Evolutionary conservation across 2,329 filamentous ascomycete genomes (phyloP).

Genomic region (Aspergillus tamarii): DNA sequence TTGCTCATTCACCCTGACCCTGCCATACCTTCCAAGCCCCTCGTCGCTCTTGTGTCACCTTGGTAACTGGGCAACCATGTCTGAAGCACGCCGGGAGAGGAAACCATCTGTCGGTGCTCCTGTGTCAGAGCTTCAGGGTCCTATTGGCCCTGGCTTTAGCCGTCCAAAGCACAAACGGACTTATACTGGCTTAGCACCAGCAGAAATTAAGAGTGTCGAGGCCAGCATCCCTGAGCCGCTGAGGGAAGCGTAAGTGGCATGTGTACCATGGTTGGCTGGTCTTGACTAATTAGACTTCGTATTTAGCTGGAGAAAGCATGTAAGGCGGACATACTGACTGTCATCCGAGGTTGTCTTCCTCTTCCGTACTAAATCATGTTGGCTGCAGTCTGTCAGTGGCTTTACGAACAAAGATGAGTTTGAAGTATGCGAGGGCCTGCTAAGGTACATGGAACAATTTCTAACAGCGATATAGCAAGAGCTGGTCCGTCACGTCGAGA

Average conservation of each 20-base stretch:
- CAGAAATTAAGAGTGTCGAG: slow-evolving; percentile 92
- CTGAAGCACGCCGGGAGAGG: slow-evolving; percentile 63
- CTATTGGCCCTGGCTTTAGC: slow-evolving; percentile 81
- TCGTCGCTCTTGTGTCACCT: not conserved
- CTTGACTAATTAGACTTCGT: slow-evolving; percentile 21
- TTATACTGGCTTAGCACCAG: slow-evolving; percentile 87
- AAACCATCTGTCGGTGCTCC: slow-evolving; percentile 81
- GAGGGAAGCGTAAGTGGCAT: slow-evolving; percentile 72
- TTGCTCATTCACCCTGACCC: not conserved
- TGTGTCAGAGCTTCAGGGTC: slow-evolving; percentile 82
- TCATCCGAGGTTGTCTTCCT: not conserved
- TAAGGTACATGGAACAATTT: not conserved
- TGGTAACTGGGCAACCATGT: slow-evolving; percentile 22
- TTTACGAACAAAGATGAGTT: slow-evolving; percentile 85
- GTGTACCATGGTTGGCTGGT: slow-evolving; percentile 1
- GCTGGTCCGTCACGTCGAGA: slow-evolving; percentile 92
- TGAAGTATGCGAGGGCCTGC: slow-evolving; percentile 45
- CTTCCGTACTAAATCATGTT: slow-evolving; percentile 11
- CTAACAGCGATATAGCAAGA: slow-evolving; percentile 62
- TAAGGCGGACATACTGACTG: slow-evolving; percentile 38
- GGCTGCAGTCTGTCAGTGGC: slow-evolving; percentile 60
- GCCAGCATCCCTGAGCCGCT: slow-evolving; percentile 87
- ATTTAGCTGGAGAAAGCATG: slow-evolving; percentile 63
- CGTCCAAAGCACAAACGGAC: slow-evolving; percentile 96
- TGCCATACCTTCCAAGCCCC: not conserved